Evolutionary conservation across 345 rosid species (phyloP), one percentile per base, ranked within the genome.

Genomic region (Dipteronia sinensis): DNA sequence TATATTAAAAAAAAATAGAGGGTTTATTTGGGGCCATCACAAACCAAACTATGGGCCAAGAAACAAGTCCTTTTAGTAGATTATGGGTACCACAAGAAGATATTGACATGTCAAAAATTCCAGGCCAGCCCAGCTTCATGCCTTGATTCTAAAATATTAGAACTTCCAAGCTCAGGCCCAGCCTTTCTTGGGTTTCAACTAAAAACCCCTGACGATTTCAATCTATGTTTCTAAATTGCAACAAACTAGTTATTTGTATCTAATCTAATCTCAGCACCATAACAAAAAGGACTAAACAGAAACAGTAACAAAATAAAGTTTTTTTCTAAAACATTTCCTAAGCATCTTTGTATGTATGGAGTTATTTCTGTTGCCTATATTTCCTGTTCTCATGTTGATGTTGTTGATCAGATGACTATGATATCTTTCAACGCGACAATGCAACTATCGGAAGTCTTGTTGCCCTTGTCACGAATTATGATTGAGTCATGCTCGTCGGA

Each of bases 381-480:
- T 59, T 20, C 27, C 64, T 59, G 27, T 20, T 59, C 64, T 59
- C 13, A 59, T 59, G 5, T 9, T 20, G 20, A 53, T 34, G 38
- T 31, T 31, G 4, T 3, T 4, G 65, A 23, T 13, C 74, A 69
- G 10, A 10, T 9, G 12, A 67, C 82, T 0, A 82, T 69, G 61
- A 84, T 78, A 75, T 86, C 86, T 72, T 81, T 77, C 73, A 81
- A 73, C 16, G 88, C 69, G 61, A 84, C 83, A 29, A 83, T 9
- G 59, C 66, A 62, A 42, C 68, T 72, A 73, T 64, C 71, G 0
- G 75, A 44, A 17, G 8, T 25, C 70, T 58, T 76, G 51, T 47
- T 76, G 42, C 79, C 65, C 20, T 67, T 4, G 7, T 79, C 80
- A 20, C 79, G 73, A 58, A 71, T 75, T 11, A 69, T 23, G 10